Base-by-base conservation (phyloP, 2,329 filamentous ascomycete genomes). In the Ophiostoma sp. region DNA sequence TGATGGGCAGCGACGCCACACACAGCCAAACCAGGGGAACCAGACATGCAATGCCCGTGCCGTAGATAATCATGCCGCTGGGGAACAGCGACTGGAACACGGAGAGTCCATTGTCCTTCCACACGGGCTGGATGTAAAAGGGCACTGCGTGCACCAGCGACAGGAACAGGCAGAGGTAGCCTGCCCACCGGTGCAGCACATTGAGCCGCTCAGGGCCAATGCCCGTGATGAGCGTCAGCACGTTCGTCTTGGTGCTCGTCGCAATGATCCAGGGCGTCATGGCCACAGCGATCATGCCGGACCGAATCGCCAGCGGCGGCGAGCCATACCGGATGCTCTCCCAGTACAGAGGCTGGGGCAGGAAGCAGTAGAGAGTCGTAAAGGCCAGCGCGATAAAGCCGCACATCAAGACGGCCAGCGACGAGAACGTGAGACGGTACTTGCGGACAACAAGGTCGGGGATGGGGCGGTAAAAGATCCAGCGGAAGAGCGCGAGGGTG, bases 221-320 rank as follows among this genome's bases (percentile, higher is more conserved):
- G 17, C 94, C 94, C 4, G 94, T 97, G 71, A 97, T 80, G 70
- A 94, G 80, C 0, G 91, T 90, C 70, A 98, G 85, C 41, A 97
- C 77, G 77, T 97, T 98, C 20, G 93, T 90, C 79, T 97, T 97
- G 84, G 93, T 96, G 77, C 91, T 93, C 13, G 95, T 88, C 23
- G 90, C 92, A 68, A 97, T 83, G 73, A 97, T 94, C 93, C 94
- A 97, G 0, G 94, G 94, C 65, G 95, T 90, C 84, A 97, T 87
- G 15, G 94, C 92, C 17, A 97, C 90, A 15, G 94, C 89, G 70
- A 97, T 87, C 94, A 97, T 97, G 67, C 94, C 94, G 8, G 93
- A 85, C 73, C 94, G 87, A 72, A 97, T 88, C 11, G 94, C 93
- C 70, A 98, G 79, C 0, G 94, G 94, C 36, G 94, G 94, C 0